A percentile compares a stretch with the other conserved stretches of the same genome.
Evolutionary conservation across 495 filamentous ascomycete genomes (phyloP).

Genomic region (Geoglossum glabrum): DNA sequence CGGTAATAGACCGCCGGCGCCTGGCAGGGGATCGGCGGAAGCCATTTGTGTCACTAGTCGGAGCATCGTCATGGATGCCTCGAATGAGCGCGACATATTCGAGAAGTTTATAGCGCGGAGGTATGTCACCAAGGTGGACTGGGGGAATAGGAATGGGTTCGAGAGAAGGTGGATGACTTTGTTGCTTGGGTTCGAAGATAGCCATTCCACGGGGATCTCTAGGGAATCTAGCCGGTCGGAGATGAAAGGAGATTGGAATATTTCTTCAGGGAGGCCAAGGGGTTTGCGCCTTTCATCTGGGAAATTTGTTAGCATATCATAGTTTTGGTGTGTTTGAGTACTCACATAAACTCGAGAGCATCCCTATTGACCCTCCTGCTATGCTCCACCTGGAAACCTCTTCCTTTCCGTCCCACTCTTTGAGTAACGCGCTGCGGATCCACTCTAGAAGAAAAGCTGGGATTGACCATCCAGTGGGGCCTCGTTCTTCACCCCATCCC

Average conservation of each 20-base stretch:
- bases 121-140: constrained; percentile 52
- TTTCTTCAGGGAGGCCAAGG: constrained; percentile 40
- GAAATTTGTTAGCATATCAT: neutral
- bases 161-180: constrained; percentile 58
- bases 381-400: constrained; percentile 43
- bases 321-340: constrained; percentile 3
- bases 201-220: constrained; percentile 57
- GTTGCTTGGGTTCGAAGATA: constrained; percentile 32
- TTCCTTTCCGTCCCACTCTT: constrained; percentile 58
- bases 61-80: constrained; percentile 43
- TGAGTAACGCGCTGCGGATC: constrained; percentile 53
- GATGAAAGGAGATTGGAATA: constrained; percentile 58
- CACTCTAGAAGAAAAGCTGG: constrained; percentile 48
- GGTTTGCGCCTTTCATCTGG: constrained; percentile 37
- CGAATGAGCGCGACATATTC: constrained; percentile 57
- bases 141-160: constrained; percentile 62
- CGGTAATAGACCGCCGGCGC: constrained; percentile 32
- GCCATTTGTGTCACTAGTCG: constrained; percentile 39
- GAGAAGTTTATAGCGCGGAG: constrained; percentile 80
- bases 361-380: constrained; percentile 51
- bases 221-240: constrained; percentile 57
- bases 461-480: constrained; percentile 11
- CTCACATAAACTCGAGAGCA: constrained; percentile 56
- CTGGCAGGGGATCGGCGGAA: constrained; percentile 21
- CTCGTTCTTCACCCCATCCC: neutral